Base-by-base conservation (phyloP, 2,329 filamentous ascomycete genomes). In the Aureobasidium sp. region DNA sequence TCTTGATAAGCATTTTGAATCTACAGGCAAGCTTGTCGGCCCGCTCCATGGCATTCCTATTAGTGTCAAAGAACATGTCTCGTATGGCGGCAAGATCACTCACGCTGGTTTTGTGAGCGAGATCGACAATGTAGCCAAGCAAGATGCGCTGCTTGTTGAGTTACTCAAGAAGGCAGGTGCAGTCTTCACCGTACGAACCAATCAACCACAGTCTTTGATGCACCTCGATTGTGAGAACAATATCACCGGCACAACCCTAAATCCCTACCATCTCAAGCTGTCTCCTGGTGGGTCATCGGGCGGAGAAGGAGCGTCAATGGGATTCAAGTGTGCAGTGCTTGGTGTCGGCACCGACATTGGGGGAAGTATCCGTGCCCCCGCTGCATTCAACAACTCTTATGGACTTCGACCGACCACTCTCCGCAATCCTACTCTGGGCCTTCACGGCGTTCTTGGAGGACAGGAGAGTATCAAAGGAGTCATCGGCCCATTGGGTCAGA, bases 271-370 rank as follows among this genome's bases (percentile, higher is more conserved):
- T 67, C 74, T 72, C 0, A 75, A 72, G 1, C 68, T 84, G 25
- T 81, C 81, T 0, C 68, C 75, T 20, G 83, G 83, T 5, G 83
- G 82, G 1, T 81, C 78, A 5, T 81, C 79, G 4, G 83, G 83
- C 44, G 83, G 83, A 47, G 83, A 85, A 71, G 82, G 82, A 1
- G 81, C 83, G 0, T 70, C 85, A 1, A 63, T 84, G 15, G 82
- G 77, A 0, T 72, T 84, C 37, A 71, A 77, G 71, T 84, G 41
- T 71, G 77, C 31, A 82, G 82, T 75, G 67, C 64, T 87, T 1
- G 87, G 82, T 1, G 78, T 85, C 51, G 83, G 80, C 0, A 79
- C 78, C 5, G 81, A 83, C 64, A 82, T 83, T 63, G 79, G 80
- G 17, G 80, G 80, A 4, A 78, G 74, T 1, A 79, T 82, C 58